Conservation (phyloP, 495 filamentous ascomycete species). For the Neurospora sp. region DNA sequence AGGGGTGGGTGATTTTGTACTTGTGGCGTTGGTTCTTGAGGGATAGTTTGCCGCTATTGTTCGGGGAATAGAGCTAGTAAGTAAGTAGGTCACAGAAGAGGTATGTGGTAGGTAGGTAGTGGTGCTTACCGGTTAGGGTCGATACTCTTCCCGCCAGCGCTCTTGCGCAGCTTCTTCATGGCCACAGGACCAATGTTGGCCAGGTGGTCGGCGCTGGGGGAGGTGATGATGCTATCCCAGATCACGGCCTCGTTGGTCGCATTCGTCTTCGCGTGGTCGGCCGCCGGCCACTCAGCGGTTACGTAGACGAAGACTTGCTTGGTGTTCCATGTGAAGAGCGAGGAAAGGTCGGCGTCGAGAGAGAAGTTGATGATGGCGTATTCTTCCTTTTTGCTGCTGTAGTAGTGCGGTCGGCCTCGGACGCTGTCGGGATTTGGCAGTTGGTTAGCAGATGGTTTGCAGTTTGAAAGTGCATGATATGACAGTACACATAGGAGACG, state of each 20-base stretch:
- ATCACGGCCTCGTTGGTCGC: slow-evolving; percentile 70
- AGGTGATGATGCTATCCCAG: slow-evolving; percentile 89
- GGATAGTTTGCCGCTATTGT: slow-evolving; percentile 49
- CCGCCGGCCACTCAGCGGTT: slow-evolving; percentile 70
- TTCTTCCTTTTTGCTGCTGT: slow-evolving; percentile 83
- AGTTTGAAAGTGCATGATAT: no score
- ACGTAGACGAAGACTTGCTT: slow-evolving; percentile 97
- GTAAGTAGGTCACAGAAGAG: background rate
- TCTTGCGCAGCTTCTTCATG: slow-evolving; percentile 43
- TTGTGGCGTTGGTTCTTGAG: slow-evolving; percentile 78
- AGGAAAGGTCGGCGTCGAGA: slow-evolving; percentile 72
- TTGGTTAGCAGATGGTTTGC: background rate
- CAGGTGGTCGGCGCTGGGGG: slow-evolving; percentile 48
- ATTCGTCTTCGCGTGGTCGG: slow-evolving; percentile 22
- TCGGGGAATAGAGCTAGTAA: background rate
- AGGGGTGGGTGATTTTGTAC: slow-evolving; percentile 87
- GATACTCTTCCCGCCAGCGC: slow-evolving; percentile 39
- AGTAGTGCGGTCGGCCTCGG: slow-evolving; percentile 86
- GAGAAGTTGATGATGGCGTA: slow-evolving; percentile 92
- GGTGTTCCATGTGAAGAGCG: slow-evolving; percentile 99
- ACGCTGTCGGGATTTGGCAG: slow-evolving; percentile 41
- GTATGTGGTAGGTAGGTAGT: background rate
- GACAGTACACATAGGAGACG: no score
- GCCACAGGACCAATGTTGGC: slow-evolving; percentile 40
- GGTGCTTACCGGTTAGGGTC: slow-evolving; percentile 37